Evolutionary conservation across 2,329 filamentous ascomycete species (phyloP).

Genomic region (Penicillium oxalicum): DNA sequence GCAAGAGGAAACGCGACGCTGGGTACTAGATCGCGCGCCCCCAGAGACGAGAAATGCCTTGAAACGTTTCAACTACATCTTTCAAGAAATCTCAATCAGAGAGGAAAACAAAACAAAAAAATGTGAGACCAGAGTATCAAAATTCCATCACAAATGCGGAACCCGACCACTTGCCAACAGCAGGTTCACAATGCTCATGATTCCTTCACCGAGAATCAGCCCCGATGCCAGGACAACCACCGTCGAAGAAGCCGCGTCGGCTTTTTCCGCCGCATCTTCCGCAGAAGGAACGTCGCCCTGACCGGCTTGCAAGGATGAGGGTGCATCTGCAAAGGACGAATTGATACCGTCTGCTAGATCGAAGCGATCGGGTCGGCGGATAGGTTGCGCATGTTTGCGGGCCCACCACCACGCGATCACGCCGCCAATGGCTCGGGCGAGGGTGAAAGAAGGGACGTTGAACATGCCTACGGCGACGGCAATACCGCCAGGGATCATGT

Average conservation of each 20-base stretch:
- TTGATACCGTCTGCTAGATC: not conserved
- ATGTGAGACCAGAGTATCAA: no score
- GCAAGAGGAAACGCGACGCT: no score
- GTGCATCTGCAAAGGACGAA: not conserved
- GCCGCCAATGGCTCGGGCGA: slow-evolving; percentile 80
- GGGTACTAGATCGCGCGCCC: no score
- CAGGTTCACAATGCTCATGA: slow-evolving; percentile 87
- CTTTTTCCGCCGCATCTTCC: slow-evolving; percentile 42
- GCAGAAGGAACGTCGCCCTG: slow-evolving; percentile 2
- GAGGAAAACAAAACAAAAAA: no score
- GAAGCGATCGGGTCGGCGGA: not conserved
- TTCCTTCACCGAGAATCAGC: slow-evolving; percentile 85
- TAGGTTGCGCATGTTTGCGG: slow-evolving; percentile 32
- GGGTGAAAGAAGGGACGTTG: slow-evolving; percentile 91
- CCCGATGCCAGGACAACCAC: slow-evolving; percentile 87
- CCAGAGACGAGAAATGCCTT: no score
- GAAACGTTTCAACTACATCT: no score
- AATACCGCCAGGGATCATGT: slow-evolving; percentile 82
- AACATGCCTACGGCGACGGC: slow-evolving; percentile 92
- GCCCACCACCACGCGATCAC: slow-evolving; percentile 72
- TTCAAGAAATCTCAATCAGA: no score
- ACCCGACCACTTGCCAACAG: slow-evolving; percentile 70
- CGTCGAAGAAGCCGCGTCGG: slow-evolving; percentile 47
- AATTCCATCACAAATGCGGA: slow-evolving; percentile 56
- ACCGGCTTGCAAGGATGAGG: not conserved